phyloP scores from a whole-genome alignment of 2,329 filamentous ascomycete genomes.

The Arthrobotrys sinensis region DNA sequence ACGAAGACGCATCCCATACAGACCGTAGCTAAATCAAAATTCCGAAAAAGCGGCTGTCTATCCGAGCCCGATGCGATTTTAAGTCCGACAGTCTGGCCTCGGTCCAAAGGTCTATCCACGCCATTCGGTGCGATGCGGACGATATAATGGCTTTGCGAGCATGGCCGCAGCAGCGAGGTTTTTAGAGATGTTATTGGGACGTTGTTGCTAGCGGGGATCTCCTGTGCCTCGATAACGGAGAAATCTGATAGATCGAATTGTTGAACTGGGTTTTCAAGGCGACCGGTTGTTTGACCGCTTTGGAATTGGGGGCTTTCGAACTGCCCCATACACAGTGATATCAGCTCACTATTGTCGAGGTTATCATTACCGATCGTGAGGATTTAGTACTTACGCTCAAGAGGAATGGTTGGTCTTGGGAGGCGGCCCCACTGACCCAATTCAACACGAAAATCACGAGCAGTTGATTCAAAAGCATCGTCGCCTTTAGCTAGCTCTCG shows the following conservation, averaged over 20 bases:
- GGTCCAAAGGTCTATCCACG: conserved; percentile 10
- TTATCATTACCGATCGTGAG: too few species aligned
- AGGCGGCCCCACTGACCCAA: neutral
- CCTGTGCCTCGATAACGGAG: conserved; percentile 18
- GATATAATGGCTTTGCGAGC: conserved; percentile 33
- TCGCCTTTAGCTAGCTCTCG: neutral
- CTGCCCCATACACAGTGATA: neutral
- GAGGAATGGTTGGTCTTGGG: neutral
- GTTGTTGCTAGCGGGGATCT: neutral
- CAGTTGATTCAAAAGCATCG: neutral
- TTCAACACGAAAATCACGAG: neutral
- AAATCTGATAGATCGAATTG: conserved; percentile 36
- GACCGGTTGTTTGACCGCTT: conserved; percentile 5
- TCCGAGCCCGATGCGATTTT: conserved; percentile 16
- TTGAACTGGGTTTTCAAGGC: conserved; percentile 22
- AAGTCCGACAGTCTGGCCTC: conserved; percentile 18
- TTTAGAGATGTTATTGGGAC: conserved; percentile 14
- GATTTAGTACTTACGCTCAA: neutral
- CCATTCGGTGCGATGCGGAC: conserved; percentile 7
- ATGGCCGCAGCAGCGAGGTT: conserved; percentile 18
- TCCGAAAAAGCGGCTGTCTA: conserved; percentile 20
- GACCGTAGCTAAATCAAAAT: conserved; percentile 23
- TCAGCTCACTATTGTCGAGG: too few species aligned
- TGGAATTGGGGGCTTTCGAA: conserved; percentile 33
- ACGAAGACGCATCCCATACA: conserved; percentile 31